These are phyloP conservation scores for Wickerhamiella bombiphila DNA, from an alignment of 805 yeast species.

Conservation along the genomic window DNA sequence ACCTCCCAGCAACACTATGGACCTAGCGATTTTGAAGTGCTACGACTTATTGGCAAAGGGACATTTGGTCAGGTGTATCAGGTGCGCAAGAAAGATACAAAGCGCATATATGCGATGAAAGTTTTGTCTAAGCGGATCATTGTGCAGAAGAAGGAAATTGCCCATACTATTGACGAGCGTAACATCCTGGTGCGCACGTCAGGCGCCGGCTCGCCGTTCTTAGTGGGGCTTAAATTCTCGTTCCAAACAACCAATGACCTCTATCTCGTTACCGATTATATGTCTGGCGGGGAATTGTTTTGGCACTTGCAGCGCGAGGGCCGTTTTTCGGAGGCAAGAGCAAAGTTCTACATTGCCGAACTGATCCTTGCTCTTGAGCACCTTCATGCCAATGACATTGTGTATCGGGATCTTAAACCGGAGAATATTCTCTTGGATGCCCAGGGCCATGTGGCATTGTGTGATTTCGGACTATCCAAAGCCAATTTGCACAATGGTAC, in stretches of 20 bases:
- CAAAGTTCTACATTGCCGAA: constrained; percentile 95
- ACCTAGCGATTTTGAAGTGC: constrained; percentile 87
- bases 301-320: constrained; percentile 98
- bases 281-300: constrained; percentile 95
- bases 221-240: constrained; percentile 88
- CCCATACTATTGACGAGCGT: constrained; percentile 95
- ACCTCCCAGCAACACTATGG: constrained; percentile 60
- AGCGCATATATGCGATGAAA: constrained; percentile 93
- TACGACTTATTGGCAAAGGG: constrained; percentile 85
- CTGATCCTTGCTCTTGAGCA: constrained; percentile 85
- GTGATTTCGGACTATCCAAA: constrained; percentile 94
- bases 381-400: constrained; percentile 88
- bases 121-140: constrained; percentile 87
- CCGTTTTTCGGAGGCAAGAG: constrained; percentile 80
- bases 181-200: constrained; percentile 88
- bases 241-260: constrained; percentile 91
- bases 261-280: constrained; percentile 88
- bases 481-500: constrained; percentile 72
- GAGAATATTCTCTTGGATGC: constrained; percentile 92
- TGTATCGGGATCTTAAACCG: constrained; percentile 92
- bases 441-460: constrained; percentile 90
- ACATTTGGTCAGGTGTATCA: constrained; percentile 97
- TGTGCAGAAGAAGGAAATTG: constrained; percentile 92
- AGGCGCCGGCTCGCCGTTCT: constrained; percentile 76
- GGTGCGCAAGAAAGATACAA: constrained; percentile 80